Base-by-base conservation (phyloP, 2,329 filamentous ascomycete genomes). In the Teratosphaeria gauchensis region DNA sequence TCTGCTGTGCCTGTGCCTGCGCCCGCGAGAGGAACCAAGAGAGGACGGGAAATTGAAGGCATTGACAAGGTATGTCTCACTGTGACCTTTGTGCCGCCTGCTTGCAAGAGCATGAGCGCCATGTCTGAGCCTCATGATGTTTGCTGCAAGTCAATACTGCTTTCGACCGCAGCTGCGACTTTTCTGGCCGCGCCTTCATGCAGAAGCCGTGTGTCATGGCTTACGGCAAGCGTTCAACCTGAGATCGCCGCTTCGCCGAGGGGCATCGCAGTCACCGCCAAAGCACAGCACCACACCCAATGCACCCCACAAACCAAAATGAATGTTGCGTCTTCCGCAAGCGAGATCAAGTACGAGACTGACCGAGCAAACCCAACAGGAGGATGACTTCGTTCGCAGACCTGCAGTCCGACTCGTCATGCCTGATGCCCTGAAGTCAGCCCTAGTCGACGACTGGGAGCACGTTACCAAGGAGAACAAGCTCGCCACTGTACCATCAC, bases 371-470 rank as follows among this genome's bases (percentile, higher is more conserved):
- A 53, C 5, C 16, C 8, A 9, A 59, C 74, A 97, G 92, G 94
- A 97, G 77, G 94, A 97, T 61, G 79, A 82, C 4, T 99, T 96
- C 72, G 84, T 91, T 69, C 81, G 82, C 62, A 86, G 91, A 59
- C 92, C 92, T 21, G 90, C 90, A 19, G 87, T 99, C 68, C 89
- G 90, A 67, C 82, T 99, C 51, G 82, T 86, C 55, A 85, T 97
- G 63, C 91, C 94, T 0, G 94, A 97, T 70, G 84, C 88, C 64
- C 81, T 99, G 64, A 96, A 97, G 77, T 90, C 89, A 16, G 82
- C 95, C 62, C 84, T 99, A 2, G 94, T 99, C 24, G 94, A 99
- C 71, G 94, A 99, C 73, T 99, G 94, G 94, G 94, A 99, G 74
- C 95, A 96, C 68, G 86, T 99, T 62, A 99, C 94, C 58, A 97